These are phyloP conservation scores for Lepidium campestre DNA, from an alignment of 441 rosid genomes.

Conservation along the genomic window DNA sequence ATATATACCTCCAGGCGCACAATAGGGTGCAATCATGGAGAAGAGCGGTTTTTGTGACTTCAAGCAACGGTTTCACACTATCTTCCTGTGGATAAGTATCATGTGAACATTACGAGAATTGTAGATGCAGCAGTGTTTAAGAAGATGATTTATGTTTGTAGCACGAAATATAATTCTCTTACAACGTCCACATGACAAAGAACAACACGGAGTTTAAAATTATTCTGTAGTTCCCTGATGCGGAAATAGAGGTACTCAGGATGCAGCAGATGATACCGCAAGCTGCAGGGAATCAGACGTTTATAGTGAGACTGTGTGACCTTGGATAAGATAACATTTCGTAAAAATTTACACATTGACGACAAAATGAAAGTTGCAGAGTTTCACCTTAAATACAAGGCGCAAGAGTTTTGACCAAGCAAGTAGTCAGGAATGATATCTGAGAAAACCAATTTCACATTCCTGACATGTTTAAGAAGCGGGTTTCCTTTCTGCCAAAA, in stretches of 20 bases:
- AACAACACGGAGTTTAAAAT: conserved; percentile 78
- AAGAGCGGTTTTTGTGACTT: conserved; percentile 80
- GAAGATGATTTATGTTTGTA: not conserved
- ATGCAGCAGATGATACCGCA: conserved; percentile 86
- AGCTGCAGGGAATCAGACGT: conserved; percentile 39
- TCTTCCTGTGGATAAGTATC: conserved; percentile 57
- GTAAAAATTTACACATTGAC: not conserved
- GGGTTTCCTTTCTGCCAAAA: conserved; percentile 88
- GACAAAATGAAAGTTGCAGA: not conserved
- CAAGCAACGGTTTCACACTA: conserved; percentile 82
- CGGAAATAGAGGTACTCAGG: conserved; percentile 91
- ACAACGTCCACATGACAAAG: conserved; percentile 93
- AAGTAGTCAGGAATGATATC: conserved; percentile 78
- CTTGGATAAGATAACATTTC: not conserved
- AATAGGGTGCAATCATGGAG: conserved; percentile 91
- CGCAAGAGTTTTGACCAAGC: conserved; percentile 82
- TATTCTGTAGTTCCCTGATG: conserved; percentile 84
- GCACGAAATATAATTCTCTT: conserved; percentile 14
- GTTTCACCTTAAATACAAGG: conserved; percentile 77
- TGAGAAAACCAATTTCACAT: conserved; percentile 79
- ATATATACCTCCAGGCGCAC: conserved; percentile 73
- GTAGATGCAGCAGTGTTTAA: not conserved
- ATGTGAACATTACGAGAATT: not conserved
- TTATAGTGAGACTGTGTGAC: not conserved
- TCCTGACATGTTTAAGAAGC: conserved; percentile 80